phyloP scores from a whole-genome alignment of 2,329 filamentous ascomycete genomes.

The Penicillium capsulatum region DNA sequence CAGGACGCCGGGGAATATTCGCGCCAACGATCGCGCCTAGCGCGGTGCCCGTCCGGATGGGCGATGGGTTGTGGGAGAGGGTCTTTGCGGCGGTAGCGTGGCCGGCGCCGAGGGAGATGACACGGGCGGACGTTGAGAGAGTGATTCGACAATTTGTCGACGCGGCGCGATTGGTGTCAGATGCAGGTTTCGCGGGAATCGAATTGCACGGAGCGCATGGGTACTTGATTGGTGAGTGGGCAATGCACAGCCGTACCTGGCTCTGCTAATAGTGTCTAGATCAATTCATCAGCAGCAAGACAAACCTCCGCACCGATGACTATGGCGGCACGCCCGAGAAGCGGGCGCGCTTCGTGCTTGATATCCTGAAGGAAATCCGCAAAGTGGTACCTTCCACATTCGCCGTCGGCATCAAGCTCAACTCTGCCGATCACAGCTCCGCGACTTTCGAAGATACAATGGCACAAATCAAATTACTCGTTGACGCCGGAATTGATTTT shows the following conservation, averaged over 20 bases:
- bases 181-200: constrained; percentile 52
- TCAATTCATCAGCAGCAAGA: constrained; percentile 39
- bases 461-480: constrained; percentile 52
- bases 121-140: constrained; percentile 49
- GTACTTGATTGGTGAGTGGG: constrained; percentile 42
- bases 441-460: constrained; percentile 49
- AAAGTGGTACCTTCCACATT: constrained; percentile 42
- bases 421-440: constrained; percentile 47
- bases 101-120: constrained; percentile 57
- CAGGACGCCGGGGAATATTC: constrained; percentile 36
- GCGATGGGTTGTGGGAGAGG: constrained; percentile 36
- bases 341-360: constrained; percentile 45
- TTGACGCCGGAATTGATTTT: constrained; percentile 54
- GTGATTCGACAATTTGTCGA: constrained; percentile 53
- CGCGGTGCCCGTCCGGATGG: constrained; percentile 39
- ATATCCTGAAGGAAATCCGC: constrained; percentile 44
- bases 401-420: constrained; percentile 50
- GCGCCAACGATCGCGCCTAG: constrained; percentile 37
- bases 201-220: constrained; percentile 53
- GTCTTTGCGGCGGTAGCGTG: constrained; percentile 28
- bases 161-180: constrained; percentile 48
- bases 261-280: constrained; percentile 15
- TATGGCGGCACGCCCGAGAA: constrained; percentile 48
- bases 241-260: not conserved
- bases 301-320: constrained; percentile 46